These are phyloP conservation scores for Backusella westeae DNA, from an alignment of 192 early-diverging fungal genomes.

Conservation along the genomic window DNA sequence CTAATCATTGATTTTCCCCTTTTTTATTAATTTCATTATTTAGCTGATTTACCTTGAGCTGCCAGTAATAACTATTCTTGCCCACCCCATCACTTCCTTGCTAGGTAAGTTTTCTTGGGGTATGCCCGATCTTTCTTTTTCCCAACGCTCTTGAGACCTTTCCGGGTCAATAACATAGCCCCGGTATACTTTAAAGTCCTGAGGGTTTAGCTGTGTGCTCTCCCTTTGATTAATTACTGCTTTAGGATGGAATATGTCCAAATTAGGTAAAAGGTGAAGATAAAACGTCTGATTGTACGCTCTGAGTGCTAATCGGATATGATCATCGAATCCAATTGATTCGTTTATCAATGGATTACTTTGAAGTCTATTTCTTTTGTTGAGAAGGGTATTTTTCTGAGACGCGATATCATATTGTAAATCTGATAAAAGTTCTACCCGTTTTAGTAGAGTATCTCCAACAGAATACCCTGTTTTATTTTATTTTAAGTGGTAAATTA, in stretches of 20 bases:
- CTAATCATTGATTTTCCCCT: background rate
- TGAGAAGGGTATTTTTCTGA: conserved; percentile 3
- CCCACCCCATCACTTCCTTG: conserved; percentile 53
- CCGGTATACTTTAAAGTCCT: conserved; percentile 51
- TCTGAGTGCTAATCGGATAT: conserved; percentile 51
- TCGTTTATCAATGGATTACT: background rate
- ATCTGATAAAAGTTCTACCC: conserved; percentile 1
- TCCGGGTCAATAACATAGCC: conserved; percentile 43
- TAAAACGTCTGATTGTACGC: conserved; percentile 66
- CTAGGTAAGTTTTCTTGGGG: conserved; percentile 34
- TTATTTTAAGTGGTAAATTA: background rate
- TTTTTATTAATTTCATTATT: conserved; percentile 14
- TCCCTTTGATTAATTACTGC: conserved; percentile 39
- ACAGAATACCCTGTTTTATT: background rate
- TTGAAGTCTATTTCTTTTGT: background rate
- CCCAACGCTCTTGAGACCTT: conserved; percentile 15
- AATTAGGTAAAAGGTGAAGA: conserved; percentile 66
- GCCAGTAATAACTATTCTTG: conserved; percentile 42
- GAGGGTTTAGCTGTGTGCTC: conserved; percentile 25
- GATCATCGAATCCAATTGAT: conserved; percentile 40
- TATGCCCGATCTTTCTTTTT: background rate
- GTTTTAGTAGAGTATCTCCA: background rate
- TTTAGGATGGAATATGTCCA: conserved; percentile 66
- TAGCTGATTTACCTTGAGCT: conserved; percentile 22
- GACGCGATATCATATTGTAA: conserved; percentile 16